Evolutionary conservation across 2,329 filamentous ascomycete species (phyloP), one percentile per base, ranked within the genome.

Genomic region (Proliferodiscus dingleyae): DNA sequence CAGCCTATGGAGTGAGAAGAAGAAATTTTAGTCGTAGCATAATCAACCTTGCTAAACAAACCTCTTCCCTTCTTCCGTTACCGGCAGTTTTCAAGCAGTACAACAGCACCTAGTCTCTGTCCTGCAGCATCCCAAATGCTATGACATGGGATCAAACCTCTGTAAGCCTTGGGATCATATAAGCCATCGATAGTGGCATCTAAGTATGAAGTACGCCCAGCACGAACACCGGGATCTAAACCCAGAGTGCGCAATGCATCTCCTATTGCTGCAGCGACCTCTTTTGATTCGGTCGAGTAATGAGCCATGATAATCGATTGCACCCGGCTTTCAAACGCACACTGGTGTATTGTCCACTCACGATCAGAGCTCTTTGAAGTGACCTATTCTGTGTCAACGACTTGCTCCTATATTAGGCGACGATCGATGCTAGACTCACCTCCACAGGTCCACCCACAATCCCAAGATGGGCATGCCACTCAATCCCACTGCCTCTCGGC

Each of bases 401-500:
- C 18, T n/a, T 29, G 13, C 22, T n/a, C 11, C 3, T 4, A 40
- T 16, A 4, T 16, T 18, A 37, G 5, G 33, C 8, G 2, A 29
- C 2, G 4, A 13, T 29, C n/a, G n/a, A n/a, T n/a, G n/a, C n/a
- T n/a, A n/a, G n/a, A 52, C 46, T 36, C 40, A 60, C 54, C 38
- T 45, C 46, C 2, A 62, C 33, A 37, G 28, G 21, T n/a, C 50
- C 53, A 39, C 42, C 37, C 8, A 43, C 49, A 34, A 85, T 64
- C 0, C 87, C 86, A 3, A 79, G 61, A 46, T 84, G 77, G 1
- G 75, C 83, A 55, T 87, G 84, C 90, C 91, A 98, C 69, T 98
- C 93, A 9, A 96, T 79, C 29, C 73, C 73, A 22, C 85, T 84
- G 13, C 70, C 72, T 16, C 87, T 78, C 1, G 93, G 93, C 10